phyloP scores from a whole-genome alignment of 352 stramenopile species.

The Phytophthora tentaculata region DNA sequence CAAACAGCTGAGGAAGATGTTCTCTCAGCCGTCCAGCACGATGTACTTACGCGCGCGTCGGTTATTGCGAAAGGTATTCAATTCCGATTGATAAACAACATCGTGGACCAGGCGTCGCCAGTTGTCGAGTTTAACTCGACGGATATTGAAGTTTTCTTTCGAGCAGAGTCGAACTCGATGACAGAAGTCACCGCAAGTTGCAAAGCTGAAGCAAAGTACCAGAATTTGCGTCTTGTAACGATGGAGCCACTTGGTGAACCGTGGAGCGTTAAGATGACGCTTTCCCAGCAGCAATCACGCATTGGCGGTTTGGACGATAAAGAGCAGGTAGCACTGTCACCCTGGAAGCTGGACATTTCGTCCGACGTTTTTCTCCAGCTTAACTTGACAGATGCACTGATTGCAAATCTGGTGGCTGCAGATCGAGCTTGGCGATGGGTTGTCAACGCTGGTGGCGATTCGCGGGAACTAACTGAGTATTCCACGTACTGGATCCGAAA shows the following conservation, averaged over 20 bases:
- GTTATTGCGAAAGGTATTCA: constrained; percentile 50
- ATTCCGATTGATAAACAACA: constrained; percentile 85
- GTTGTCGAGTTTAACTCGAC: constrained; percentile 73
- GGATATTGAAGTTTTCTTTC: constrained; percentile 40
- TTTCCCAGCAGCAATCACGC: constrained; percentile 41
- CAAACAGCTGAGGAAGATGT: constrained; percentile 13
- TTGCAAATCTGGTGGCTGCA: constrained; percentile 80
- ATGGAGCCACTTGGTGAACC: constrained; percentile 85
- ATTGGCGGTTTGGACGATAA: constrained; percentile 27
- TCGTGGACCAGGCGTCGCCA: constrained; percentile 80
- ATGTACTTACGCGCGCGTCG: constrained; percentile 41
- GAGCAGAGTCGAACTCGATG: constrained; percentile 41
- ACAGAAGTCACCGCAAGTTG: constrained; percentile 49
- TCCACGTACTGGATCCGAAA: constrained; percentile 91
- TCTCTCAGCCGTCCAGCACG: constrained; percentile 7
- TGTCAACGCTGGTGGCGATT: constrained; percentile 66
- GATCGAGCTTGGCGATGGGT: constrained; percentile 84
- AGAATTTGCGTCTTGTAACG: constrained; percentile 82
- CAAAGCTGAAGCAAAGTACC: constrained; percentile 78
- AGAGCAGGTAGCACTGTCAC: constrained; percentile 21
- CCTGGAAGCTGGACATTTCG: constrained; percentile 67
- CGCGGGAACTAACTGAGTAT: constrained; percentile 79
- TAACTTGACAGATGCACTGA: constrained; percentile 84
- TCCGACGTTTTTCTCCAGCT: constrained; percentile 72
- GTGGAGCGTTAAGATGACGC: constrained; percentile 60